Evolutionary conservation across 2,329 filamentous ascomycete species (phyloP).

Genomic region (Plectosphaerella cucumerina): DNA sequence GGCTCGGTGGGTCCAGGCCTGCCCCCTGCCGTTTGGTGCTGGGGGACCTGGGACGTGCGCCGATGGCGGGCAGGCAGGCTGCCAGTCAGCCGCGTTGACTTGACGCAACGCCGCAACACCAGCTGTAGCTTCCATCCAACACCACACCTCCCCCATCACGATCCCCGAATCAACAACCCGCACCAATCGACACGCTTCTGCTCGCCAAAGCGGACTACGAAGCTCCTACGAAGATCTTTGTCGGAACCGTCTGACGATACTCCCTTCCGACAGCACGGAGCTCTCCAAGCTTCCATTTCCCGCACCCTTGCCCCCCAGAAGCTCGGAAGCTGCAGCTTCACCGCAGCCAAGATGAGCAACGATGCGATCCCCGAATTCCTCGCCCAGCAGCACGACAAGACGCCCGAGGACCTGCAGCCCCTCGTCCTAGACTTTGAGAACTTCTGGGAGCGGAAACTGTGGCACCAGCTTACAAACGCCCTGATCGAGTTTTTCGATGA

Average conservation of each 20-base stretch:
- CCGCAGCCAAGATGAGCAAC: constrained; percentile 53
- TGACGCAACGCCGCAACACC: background rate
- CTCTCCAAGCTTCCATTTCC: constrained; percentile 4
- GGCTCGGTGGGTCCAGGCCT: background rate
- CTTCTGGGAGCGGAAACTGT: constrained; percentile 96
- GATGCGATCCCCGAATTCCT: constrained; percentile 92
- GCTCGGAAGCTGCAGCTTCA: constrained; percentile 9
- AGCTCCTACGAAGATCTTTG: no score
- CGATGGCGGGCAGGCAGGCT: constrained; percentile 24
- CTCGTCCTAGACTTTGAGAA: constrained; percentile 91
- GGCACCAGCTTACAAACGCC: constrained; percentile 94
- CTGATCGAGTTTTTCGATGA: constrained; percentile 85
- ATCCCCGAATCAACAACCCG: no score
- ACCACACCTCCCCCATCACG: background rate
- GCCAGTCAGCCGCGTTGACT: constrained; percentile 31
- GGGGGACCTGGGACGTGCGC: constrained; percentile 16
- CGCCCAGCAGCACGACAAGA: constrained; percentile 80
- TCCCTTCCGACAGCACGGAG: background rate
- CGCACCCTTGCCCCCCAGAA: constrained; percentile 7
- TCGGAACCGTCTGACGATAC: background rate
- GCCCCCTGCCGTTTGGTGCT: background rate
- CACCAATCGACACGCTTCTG: background rate
- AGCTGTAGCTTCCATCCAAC: background rate
- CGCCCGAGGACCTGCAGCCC: constrained; percentile 82
- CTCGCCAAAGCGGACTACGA: no score